Evolutionary conservation across 495 filamentous ascomycete genomes (phyloP), one percentile per base, ranked within the genome.

Genomic region (Aspergillus kassunensis): DNA sequence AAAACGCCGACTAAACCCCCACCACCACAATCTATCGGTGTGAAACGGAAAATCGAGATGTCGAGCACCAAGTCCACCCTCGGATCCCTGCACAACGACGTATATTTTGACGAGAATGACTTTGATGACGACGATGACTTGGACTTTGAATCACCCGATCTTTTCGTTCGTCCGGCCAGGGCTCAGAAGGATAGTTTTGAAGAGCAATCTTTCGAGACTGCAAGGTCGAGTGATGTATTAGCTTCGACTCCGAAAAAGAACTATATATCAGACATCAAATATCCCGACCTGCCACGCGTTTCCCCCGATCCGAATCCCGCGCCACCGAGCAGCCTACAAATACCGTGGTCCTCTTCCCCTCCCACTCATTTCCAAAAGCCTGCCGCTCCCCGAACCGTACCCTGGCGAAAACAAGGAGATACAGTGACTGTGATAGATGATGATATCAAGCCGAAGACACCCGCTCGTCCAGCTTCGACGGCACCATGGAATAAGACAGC

Each of bases 401-500:
- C 83, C 13, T 86, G 82, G 82, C 50, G 66, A 10, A 51, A 63
- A 18, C 59, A 66, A 35, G 69, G 69, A 21, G 36, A 36, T 10
- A 15, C 41, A 5, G 19, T 36, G 1, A 40, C 24, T 16, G 24
- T 34, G 45, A 58, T 61, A 45, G 63, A 72, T 20, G 57, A 67
- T 30, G 51, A 63, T 30, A 67, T 62, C 36, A 64, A 71, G 31
- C 53, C 60, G 21, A 43, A 56, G 37, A 68, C 67, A 0, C 69
- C 60, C 43, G 72, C 57, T 67, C 79, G 55, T 54, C 61, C 66
- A 24, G 31, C 55, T 10, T 40, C 42, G 0, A 60, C 73, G 44
- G 78, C 77, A 18, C 76, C 79, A 3, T 98, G 93, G 93, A 87
- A 96, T 58, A 85, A 84, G 30, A 89, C 85, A 9, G 86, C 81